Percentiles rank a stretch among this genome's conserved stretches.
Evolutionary conservation across 768 basidiomycete species (phyloP).

Genomic region (Boletellus ananas): DNA sequence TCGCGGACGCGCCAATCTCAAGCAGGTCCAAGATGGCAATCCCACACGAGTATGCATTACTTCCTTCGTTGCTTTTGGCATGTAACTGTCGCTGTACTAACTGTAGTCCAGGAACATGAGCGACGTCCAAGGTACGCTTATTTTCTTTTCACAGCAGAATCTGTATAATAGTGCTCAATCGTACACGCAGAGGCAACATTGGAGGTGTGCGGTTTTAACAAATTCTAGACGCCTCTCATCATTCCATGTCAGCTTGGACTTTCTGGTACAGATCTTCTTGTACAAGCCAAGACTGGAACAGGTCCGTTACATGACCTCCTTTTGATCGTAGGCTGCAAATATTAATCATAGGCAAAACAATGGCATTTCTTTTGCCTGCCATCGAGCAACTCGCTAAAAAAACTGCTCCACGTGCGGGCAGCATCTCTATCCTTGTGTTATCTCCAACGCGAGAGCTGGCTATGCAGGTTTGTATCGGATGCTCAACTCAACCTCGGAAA

Average conservation of each 20-base stretch:
- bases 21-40: conserved; percentile 39
- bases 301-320: conserved; percentile 34
- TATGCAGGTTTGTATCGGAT: conserved; percentile 52
- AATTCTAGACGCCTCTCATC: conserved; percentile 1
- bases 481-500: background rate
- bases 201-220: conserved; percentile 22
- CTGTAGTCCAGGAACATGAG: conserved; percentile 37
- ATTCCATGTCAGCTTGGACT: conserved; percentile 33
- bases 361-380: conserved; percentile 74
- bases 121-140: conserved; percentile 42
- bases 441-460: conserved; percentile 76
- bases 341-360: conserved; percentile 51
- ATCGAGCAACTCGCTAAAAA: conserved; percentile 59
- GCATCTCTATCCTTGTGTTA: conserved; percentile 58
- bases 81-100: conserved; percentile 17
- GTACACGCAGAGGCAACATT: conserved; percentile 38
- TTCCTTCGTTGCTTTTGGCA: background rate
- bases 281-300: conserved; percentile 59
- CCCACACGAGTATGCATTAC: conserved; percentile 38
- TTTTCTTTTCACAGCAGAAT: background rate
- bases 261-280: conserved; percentile 43
- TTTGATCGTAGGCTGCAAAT: background rate
- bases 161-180: background rate
- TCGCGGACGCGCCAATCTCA: conserved; percentile 36
- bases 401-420: conserved; percentile 22